Evolutionary conservation across 1,139 yeast species (phyloP).

Genomic region (Magnusiomyces ingens): DNA sequence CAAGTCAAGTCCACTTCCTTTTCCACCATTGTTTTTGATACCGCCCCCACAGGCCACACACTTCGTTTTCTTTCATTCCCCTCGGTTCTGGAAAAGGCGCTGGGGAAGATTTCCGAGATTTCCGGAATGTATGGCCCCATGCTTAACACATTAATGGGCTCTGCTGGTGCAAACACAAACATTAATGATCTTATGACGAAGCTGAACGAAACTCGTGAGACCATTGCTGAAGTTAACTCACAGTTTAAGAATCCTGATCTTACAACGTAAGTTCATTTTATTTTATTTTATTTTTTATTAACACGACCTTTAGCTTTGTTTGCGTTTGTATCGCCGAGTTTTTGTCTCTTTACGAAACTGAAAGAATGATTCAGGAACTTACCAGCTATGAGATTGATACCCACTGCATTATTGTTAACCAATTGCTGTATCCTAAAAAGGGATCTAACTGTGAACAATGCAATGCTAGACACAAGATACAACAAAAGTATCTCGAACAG

Average conservation of each 20-base stretch:
- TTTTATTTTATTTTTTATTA: neutral
- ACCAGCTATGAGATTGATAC: conserved; percentile 94
- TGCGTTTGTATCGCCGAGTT: conserved; percentile 98
- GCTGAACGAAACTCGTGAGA: conserved; percentile 72
- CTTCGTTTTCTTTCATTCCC: conserved; percentile 91
- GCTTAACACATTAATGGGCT: conserved; percentile 69
- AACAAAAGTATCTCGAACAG: conserved; percentile 86
- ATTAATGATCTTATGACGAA: conserved; percentile 77
- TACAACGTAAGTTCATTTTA: conserved; percentile 47
- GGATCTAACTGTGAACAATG: conserved; percentile 82
- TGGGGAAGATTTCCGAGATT: conserved; percentile 79
- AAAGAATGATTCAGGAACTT: conserved; percentile 92
- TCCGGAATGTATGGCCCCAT: conserved; percentile 87
- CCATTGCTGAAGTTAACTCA: conserved; percentile 81
- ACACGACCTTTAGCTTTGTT: conserved; percentile 43
- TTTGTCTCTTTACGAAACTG: conserved; percentile 90
- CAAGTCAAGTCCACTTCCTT: conserved; percentile 84
- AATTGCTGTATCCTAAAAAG: conserved; percentile 63
- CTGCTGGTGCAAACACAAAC: conserved; percentile 42
- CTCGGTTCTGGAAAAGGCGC: conserved; percentile 76
- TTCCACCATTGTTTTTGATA: conserved; percentile 89
- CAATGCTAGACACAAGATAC: conserved; percentile 91
- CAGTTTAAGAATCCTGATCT: conserved; percentile 95
- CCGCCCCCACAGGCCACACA: conserved; percentile 99
- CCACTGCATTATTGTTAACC: conserved; percentile 91